Evolutionary conservation across 108 stramenopile species (phyloP).

Genomic region (Schizochytrium sp.): DNA sequence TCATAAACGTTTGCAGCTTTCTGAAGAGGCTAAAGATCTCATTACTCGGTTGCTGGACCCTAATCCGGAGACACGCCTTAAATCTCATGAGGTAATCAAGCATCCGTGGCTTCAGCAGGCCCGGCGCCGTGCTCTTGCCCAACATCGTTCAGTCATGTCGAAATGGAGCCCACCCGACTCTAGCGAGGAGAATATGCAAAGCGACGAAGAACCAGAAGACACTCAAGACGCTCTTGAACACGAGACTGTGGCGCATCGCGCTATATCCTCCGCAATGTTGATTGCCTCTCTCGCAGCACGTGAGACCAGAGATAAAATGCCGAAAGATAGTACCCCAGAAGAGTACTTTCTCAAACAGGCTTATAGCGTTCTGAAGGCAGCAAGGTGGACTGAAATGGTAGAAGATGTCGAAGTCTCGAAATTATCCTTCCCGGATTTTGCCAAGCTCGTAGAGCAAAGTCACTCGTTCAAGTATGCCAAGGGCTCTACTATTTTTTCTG

Average conservation of each 20-base stretch:
- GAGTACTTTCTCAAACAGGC: background rate
- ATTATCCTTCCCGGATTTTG: conserved; percentile 15
- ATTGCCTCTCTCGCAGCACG: conserved; percentile 41
- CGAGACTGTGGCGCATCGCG: conserved; percentile 33
- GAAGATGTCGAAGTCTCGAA: background rate
- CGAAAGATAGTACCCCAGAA: background rate
- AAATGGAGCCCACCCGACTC: background rate
- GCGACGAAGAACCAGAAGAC: too few species aligned
- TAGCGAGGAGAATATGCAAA: too few species aligned
- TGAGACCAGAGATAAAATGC: background rate
- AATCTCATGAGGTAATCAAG: background rate
- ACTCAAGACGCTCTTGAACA: background rate
- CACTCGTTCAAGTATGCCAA: conserved; percentile 30
- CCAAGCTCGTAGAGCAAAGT: background rate
- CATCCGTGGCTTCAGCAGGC: conserved; percentile 39
- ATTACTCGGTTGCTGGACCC: conserved; percentile 25
- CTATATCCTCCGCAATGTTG: conserved; percentile 21
- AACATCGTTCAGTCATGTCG: background rate
- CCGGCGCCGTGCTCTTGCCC: background rate
- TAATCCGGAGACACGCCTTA: conserved; percentile 19
- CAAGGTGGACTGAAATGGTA: background rate
- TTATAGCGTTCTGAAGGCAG: background rate
- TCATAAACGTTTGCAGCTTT: background rate
- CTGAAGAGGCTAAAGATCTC: background rate
- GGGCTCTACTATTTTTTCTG: background rate